Evolutionary conservation across 441 rosid species (phyloP), one percentile per base, ranked within the genome.

Genomic region (Aquilaria agallochum): DNA sequence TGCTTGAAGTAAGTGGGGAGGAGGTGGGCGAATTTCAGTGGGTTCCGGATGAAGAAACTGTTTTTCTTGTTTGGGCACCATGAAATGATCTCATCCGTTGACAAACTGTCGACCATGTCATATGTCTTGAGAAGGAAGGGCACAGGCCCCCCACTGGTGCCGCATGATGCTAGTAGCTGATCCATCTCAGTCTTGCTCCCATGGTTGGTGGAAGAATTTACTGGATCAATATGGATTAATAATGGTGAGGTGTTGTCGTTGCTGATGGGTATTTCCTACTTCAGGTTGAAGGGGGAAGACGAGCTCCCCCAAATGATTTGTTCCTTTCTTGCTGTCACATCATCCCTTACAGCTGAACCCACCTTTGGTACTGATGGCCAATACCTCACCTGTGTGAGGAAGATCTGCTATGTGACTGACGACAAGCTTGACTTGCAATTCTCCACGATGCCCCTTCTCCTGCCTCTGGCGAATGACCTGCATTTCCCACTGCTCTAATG

Each of bases 11-110:
- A 91, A 8, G 86, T 67, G 2, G 97, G 97, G 30, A 91, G 90
- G 53, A 91, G 31, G 49, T 86, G 78, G 9, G 89, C 84, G 68
- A 91, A 88, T 59, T 91, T 96, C 1, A 89, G 88, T 7, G 87
- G 97, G 47, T 88, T 86, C 97, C 96, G 86, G 5, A 91, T 96
- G 36, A 91, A 81, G 76, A 91, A 91, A 75, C 97, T 91, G 42
- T 36, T 36, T 63, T 70, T 76, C 53, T 76, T 77, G 78, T 56
- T 50, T 44, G 83, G 31, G 72, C 94, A 83, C 97, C 97, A 91
- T 2, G 96, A 85, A 0, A 91, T 96, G 57, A 91, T 91, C 67
- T 83, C 85, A 62, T 86, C 92, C 31, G 94, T 86, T 27, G 74
- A 31, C 0, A 83, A 76, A 65, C 88, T 96, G 56, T 88, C 94